Evolutionary conservation across 2,329 filamentous ascomycete genomes (phyloP).

Genomic region (Ophiostoma sp.): DNA sequence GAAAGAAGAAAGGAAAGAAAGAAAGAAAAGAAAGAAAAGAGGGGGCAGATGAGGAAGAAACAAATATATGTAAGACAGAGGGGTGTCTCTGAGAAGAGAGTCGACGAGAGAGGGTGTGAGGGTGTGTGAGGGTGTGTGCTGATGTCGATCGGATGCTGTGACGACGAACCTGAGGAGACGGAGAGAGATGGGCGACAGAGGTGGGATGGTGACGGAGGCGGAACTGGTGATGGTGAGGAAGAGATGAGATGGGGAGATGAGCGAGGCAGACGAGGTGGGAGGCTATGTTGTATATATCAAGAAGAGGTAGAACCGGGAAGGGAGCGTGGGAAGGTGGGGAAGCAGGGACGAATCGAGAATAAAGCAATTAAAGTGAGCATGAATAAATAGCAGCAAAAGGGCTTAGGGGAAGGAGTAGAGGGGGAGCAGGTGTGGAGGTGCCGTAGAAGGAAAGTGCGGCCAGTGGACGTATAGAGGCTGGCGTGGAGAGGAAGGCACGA

Average conservation of each 20-base stretch:
- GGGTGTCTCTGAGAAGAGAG: background rate
- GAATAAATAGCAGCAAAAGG: background rate
- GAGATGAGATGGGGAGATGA: too few relatives aligned
- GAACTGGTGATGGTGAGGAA: background rate
- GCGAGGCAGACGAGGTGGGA: too few relatives aligned
- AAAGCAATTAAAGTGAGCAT: background rate
- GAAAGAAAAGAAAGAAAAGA: background rate
- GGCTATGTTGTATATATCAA: background rate
- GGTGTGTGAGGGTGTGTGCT: background rate
- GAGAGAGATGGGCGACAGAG: background rate
- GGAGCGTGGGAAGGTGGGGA: background rate
- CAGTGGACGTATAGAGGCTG: background rate
- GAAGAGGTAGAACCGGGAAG: background rate
- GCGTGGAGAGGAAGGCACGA: background rate
- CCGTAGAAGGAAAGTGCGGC: background rate
- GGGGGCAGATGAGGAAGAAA: background rate
- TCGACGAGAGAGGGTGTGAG: background rate
- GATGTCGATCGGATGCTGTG: background rate
- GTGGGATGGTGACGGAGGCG: background rate
- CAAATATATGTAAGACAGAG: slow-evolving; percentile 7
- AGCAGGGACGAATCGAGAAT: background rate
- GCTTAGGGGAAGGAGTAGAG: too few relatives aligned
- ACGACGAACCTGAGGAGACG: background rate
- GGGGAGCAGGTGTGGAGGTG: too few relatives aligned
- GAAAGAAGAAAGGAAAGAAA: background rate